Conservation (phyloP, 2,329 filamentous ascomycete species). For the Colletotrichum sp. region DNA sequence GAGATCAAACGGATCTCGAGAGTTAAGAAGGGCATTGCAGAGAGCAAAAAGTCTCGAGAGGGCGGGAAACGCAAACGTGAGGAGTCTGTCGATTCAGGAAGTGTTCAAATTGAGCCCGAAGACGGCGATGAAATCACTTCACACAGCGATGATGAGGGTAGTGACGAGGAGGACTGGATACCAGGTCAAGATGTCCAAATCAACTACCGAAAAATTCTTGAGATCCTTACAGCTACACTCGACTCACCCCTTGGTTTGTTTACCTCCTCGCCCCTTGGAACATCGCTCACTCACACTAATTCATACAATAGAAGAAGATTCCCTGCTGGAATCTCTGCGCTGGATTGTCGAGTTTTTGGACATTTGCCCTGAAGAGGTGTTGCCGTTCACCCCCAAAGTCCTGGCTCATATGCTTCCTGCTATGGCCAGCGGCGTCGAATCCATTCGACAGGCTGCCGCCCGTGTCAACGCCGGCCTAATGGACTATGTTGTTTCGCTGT, state of each 20-base stretch:
- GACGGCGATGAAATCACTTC: slow-evolving; percentile 66
- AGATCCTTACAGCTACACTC: slow-evolving; percentile 88
- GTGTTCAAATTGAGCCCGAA: slow-evolving; percentile 61
- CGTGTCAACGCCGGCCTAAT: slow-evolving; percentile 90
- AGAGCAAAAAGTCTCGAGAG: slow-evolving; percentile 76
- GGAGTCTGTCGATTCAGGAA: slow-evolving; percentile 71
- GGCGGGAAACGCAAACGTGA: slow-evolving; percentile 74
- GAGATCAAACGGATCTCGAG: slow-evolving; percentile 95
- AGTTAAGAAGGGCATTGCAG: slow-evolving; percentile 89
- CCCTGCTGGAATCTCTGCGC: slow-evolving; percentile 85
- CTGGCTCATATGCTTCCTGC: slow-evolving; percentile 91
- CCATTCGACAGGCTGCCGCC: slow-evolving; percentile 85
- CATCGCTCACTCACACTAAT: not conserved
- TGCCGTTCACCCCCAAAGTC: slow-evolving; percentile 92
- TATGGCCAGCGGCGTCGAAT: slow-evolving; percentile 89
- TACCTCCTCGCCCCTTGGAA: not conserved
- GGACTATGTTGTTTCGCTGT: slow-evolving; percentile 91
- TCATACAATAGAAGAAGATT: slow-evolving; percentile 75
- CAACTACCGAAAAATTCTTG: slow-evolving; percentile 88
- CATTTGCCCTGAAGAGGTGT: slow-evolving; percentile 94
- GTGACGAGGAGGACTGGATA: slow-evolving; percentile 91
- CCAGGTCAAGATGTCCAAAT: slow-evolving; percentile 97
- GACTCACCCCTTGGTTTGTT: slow-evolving; percentile 76
- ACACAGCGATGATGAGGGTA: slow-evolving; percentile 60
- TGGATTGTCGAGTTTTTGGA: slow-evolving; percentile 98